Evolutionary conservation across 2,329 filamentous ascomycete species (phyloP).

Genomic region (Cercospora brassicicola): DNA sequence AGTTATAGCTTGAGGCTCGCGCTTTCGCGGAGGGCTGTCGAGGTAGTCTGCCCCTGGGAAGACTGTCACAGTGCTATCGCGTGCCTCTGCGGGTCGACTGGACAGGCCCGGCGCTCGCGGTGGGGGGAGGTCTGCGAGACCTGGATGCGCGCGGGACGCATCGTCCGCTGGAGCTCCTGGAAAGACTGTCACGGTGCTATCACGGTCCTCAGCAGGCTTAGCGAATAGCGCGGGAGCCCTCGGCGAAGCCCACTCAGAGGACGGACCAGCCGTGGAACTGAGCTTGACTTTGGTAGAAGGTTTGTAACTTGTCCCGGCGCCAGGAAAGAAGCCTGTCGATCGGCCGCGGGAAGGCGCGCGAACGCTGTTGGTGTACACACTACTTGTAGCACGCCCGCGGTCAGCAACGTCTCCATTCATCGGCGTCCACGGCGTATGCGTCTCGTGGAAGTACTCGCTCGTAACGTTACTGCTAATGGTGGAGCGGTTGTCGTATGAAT

Average conservation of each 20-base stretch:
- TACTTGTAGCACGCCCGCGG: conserved; percentile 43
- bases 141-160: neutral
- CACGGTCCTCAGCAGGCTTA: conserved; percentile 28
- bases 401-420: conserved; percentile 30
- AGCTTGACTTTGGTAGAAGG: conserved; percentile 32
- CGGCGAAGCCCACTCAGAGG: conserved; percentile 30
- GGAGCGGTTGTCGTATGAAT: conserved; percentile 33
- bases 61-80: conserved; percentile 40
- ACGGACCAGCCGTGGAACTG: conserved; percentile 27
- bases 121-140: conserved; percentile 9
- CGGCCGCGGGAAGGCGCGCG: conserved; percentile 46
- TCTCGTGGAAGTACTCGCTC: conserved; percentile 38
- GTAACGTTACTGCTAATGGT: conserved; percentile 35
- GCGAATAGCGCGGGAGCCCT: conserved; percentile 18
- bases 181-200: conserved; percentile 41
- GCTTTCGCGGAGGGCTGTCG: conserved; percentile 27
- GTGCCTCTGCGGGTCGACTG: conserved; percentile 24
- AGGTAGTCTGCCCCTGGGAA: conserved; percentile 40
- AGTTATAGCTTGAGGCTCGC: conserved; percentile 43
- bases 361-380: conserved; percentile 46
- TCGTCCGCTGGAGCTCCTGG: conserved; percentile 25
- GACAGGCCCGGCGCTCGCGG: conserved; percentile 20
- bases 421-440: conserved; percentile 37
- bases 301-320: conserved; percentile 34
- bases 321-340: conserved; percentile 54